A percentile compares a stretch with the other conserved stretches of the same genome.
phyloP scores from a whole-genome alignment of 1,139 yeast genomes.

The Scheffersomyces lignicola region DNA sequence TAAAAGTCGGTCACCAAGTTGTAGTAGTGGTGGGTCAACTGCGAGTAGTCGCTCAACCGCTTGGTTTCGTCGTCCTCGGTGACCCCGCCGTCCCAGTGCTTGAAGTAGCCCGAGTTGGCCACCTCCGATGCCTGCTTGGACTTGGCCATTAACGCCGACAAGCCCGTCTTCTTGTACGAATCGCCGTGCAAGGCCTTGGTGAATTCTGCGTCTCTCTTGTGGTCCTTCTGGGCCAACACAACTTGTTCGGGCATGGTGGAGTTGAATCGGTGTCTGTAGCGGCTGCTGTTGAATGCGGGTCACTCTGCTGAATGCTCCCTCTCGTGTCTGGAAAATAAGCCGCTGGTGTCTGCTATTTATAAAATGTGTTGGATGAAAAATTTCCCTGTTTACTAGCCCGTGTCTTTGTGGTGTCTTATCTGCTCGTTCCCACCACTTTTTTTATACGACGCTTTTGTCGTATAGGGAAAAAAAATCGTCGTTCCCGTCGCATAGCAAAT shows the following conservation, averaged over 20 bases:
- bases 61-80: constrained; percentile 72
- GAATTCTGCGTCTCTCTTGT: constrained; percentile 58
- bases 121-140: constrained; percentile 75
- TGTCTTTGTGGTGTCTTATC: too few relatives aligned
- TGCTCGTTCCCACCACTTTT: too few relatives aligned
- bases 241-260: constrained; percentile 5
- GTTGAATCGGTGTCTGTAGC: too few relatives aligned
- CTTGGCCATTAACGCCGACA: constrained; percentile 75
- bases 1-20: constrained; percentile 95
- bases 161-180: constrained; percentile 65
- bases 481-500: too few relatives aligned
- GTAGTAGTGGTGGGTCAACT: constrained; percentile 92
- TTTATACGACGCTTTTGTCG: too few relatives aligned
- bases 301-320: too few relatives aligned
- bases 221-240: constrained; percentile 33
- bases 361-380: too few relatives aligned
- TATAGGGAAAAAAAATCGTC: too few relatives aligned
- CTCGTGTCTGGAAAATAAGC: too few relatives aligned
- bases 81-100: constrained; percentile 94
- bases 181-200: constrained; percentile 87
- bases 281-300: too few relatives aligned
- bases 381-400: too few relatives aligned
- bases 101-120: constrained; percentile 88
- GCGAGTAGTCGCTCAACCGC: constrained; percentile 82
- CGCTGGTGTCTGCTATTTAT: too few relatives aligned